Evolutionary conservation across 164 flowering plant genomes (phyloP).

Genomic region (Dillenia turbinata): DNA sequence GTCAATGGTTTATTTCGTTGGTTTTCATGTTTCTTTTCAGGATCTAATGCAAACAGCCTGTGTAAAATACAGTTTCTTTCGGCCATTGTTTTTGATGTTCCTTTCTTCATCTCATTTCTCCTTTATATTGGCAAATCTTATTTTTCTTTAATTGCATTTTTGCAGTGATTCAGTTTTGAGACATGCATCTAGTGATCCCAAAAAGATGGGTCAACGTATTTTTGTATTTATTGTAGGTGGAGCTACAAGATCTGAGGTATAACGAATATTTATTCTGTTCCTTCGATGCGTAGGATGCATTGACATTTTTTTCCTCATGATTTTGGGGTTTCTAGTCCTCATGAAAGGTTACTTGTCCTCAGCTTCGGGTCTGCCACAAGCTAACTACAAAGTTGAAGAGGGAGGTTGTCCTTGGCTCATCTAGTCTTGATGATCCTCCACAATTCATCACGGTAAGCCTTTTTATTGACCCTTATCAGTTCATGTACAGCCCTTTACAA

Average conservation of each 20-base stretch:
- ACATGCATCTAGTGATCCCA: conserved; percentile 71
- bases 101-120: no score
- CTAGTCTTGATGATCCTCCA: conserved; percentile 96
- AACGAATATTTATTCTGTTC: neutral
- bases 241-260: conserved; percentile 98
- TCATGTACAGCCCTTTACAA: no score
- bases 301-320: neutral
- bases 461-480: no score
- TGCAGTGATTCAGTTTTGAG: conserved; percentile 81
- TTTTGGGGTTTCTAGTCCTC: conserved; percentile 4
- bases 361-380: conserved; percentile 91
- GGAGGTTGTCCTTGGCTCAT: conserved; percentile 85
- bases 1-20: no score
- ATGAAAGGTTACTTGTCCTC: conserved; percentile 17
- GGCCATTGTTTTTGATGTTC: no score
- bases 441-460: conserved; percentile 74
- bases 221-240: conserved; percentile 98
- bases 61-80: no score
- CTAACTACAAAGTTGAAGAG: conserved; percentile 72
- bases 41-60: no score
- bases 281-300: neutral
- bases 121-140: neutral
- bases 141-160: conserved; percentile 1
- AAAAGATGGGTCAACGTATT: conserved; percentile 91
- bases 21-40: no score